A percentile compares a stretch with the other conserved stretches of the same genome.
These are phyloP conservation scores for Plectosphaerella cucumerina DNA, from an alignment of 2,329 filamentous ascomycete species.

Conservation along the genomic window DNA sequence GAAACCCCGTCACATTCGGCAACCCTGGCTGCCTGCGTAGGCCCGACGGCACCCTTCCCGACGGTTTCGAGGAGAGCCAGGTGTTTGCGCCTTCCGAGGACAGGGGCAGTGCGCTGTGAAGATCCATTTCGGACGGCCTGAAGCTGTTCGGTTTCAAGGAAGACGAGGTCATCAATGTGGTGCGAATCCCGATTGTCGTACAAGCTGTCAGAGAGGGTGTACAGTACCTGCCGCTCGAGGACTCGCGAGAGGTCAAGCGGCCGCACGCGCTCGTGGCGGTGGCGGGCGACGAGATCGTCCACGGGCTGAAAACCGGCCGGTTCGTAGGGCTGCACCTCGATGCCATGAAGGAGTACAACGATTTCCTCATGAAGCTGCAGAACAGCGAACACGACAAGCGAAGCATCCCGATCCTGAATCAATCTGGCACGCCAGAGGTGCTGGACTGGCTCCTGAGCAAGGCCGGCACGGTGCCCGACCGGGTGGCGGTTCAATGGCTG, in stretches of 20 bases:
- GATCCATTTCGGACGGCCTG: constrained; percentile 27
- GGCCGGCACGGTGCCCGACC: constrained; percentile 23
- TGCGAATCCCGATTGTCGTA: constrained; percentile 30
- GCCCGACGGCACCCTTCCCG: constrained; percentile 21
- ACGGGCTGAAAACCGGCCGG: constrained; percentile 21
- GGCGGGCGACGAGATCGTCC: constrained; percentile 29
- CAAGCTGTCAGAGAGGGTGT: constrained; percentile 27
- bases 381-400: constrained; percentile 29
- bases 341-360: constrained; percentile 27
- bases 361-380: constrained; percentile 29
- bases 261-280: constrained; percentile 27
- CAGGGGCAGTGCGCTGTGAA: constrained; percentile 23
- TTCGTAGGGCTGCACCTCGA: constrained; percentile 24
- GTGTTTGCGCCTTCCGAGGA: constrained; percentile 27
- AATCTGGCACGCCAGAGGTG: constrained; percentile 27
- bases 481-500: constrained; percentile 27
- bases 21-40: constrained; percentile 24
- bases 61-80: constrained; percentile 22
- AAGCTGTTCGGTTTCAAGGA: constrained; percentile 31
- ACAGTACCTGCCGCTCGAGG: constrained; percentile 19
- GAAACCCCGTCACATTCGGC: constrained; percentile 26
- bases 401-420: constrained; percentile 28
- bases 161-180: constrained; percentile 28
- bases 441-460: constrained; percentile 28
- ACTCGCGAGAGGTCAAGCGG: constrained; percentile 18